These are phyloP conservation scores for Microascus cirrosus DNA, from an alignment of 2,329 filamentous ascomycete species.

Conservation along the genomic window DNA sequence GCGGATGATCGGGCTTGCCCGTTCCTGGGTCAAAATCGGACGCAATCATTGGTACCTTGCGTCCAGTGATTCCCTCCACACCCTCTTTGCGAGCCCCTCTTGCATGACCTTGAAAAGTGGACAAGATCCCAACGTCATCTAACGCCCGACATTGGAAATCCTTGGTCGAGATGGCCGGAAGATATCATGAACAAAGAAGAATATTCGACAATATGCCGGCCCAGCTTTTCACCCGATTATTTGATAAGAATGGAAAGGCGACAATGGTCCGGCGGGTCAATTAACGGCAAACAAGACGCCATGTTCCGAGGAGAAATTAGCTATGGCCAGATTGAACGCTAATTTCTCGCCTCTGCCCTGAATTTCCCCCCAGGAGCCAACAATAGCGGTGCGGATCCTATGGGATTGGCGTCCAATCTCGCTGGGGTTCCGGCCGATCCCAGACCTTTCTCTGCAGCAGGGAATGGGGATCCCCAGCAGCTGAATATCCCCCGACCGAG, in stretches of 20 bases:
- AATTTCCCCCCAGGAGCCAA: background rate
- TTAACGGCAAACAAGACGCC: background rate
- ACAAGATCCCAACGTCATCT: background rate
- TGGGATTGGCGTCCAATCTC: too few relatives aligned
- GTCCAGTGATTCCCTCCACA: background rate
- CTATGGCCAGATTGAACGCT: background rate
- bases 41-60: background rate
- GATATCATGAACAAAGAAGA: background rate
- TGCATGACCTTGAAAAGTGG: background rate
- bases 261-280: background rate
- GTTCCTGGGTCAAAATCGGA: background rate
- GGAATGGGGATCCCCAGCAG: too few relatives aligned
- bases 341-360: background rate
- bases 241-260: background rate
- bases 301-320: background rate
- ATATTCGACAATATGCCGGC: background rate
- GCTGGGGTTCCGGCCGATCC: too few relatives aligned
- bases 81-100: background rate
- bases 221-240: too few relatives aligned
- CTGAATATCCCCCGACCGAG: background rate
- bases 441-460: too few relatives aligned
- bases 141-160: background rate
- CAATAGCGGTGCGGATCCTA: background rate
- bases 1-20: background rate
- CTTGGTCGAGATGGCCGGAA: background rate